phyloP scores from a whole-genome alignment of 306 rosid species.

The Pueraria montana region DNA sequence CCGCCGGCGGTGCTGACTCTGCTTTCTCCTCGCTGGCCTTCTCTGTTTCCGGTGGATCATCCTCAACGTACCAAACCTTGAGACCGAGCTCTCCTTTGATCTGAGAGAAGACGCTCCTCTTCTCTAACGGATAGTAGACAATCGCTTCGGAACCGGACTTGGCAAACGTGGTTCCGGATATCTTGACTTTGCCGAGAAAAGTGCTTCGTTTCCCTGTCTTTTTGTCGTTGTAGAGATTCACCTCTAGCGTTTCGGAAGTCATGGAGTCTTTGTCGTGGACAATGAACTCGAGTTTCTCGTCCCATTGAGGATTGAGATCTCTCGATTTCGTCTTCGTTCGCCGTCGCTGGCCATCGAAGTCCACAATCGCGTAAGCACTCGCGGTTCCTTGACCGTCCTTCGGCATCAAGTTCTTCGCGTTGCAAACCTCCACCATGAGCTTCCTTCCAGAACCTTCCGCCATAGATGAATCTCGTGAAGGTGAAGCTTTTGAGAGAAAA shows the following conservation, averaged over 20 bases:
- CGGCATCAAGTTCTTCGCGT: slow-evolving; percentile 91
- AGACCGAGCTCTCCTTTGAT: slow-evolving; percentile 86
- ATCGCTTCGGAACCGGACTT: slow-evolving; percentile 60
- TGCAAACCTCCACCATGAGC: slow-evolving; percentile 78
- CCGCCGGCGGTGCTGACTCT: neutral
- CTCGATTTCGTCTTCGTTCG: slow-evolving; percentile 77
- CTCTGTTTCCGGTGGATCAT: slow-evolving; percentile 59
- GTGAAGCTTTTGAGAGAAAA: neutral
- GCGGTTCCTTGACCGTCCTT: slow-evolving; percentile 98
- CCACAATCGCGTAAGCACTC: slow-evolving; percentile 89
- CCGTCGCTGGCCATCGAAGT: slow-evolving; percentile 87
- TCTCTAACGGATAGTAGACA: slow-evolving; percentile 84
- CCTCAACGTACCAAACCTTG: slow-evolving; percentile 70
- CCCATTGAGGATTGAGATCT: slow-evolving; percentile 94
- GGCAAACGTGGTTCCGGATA: slow-evolving; percentile 64
- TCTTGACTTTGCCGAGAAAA: slow-evolving; percentile 85
- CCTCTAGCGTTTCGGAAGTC: slow-evolving; percentile 66
- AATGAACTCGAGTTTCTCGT: slow-evolving; percentile 80
- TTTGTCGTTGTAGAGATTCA: slow-evolving; percentile 85
- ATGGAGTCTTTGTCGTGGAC: slow-evolving; percentile 69
- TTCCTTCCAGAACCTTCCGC: slow-evolving; percentile 66
- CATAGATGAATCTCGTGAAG: slow-evolving; percentile 50
- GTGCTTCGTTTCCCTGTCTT: slow-evolving; percentile 75
- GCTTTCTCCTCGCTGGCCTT: slow-evolving; percentile 45
- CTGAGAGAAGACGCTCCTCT: slow-evolving; percentile 90